Evolutionary conservation across 306 rosid species (phyloP).

Genomic region (Mimosa pudica): DNA sequence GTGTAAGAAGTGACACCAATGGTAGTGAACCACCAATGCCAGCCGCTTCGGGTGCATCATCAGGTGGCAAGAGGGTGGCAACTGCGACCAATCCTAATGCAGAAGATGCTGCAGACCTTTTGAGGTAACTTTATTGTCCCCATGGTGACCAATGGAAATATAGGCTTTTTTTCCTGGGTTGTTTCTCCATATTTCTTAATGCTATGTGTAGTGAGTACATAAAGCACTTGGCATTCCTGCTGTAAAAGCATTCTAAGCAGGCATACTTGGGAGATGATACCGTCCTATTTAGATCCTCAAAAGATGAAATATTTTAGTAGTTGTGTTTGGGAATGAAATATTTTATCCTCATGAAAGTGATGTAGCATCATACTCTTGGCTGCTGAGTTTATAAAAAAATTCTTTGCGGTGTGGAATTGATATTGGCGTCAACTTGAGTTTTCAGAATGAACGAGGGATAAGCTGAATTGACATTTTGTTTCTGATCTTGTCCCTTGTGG

Average conservation of each 20-base stretch:
- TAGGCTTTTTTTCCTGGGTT: not conserved
- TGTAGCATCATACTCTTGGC: not conserved
- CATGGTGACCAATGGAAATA: conserved; percentile 13
- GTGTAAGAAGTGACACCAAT: conserved; percentile 85
- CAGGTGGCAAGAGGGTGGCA: conserved; percentile 61
- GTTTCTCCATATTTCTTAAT: not conserved
- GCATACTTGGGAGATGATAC: not conserved
- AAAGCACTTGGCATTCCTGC: conserved; percentile 12
- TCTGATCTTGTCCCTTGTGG: not conserved
- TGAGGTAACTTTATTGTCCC: conserved; percentile 55
- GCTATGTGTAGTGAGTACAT: conserved; percentile 30
- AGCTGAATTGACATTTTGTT: not conserved
- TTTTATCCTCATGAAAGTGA: not conserved
- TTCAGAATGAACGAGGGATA: not conserved
- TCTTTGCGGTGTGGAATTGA: not conserved
- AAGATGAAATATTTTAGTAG: not conserved
- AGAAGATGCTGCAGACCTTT: conserved; percentile 92
- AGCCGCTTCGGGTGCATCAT: conserved; percentile 44
- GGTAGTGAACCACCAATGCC: conserved; percentile 65
- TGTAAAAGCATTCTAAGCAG: not conserved
- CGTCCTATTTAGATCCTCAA: not conserved
- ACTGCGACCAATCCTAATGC: conserved; percentile 90
- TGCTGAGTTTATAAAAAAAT: not conserved
- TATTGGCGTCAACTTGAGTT: not conserved
- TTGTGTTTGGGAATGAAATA: not conserved